phyloP scores from a whole-genome alignment of 495 filamentous ascomycete species.

The Talaromyces trachyspermus region DNA sequence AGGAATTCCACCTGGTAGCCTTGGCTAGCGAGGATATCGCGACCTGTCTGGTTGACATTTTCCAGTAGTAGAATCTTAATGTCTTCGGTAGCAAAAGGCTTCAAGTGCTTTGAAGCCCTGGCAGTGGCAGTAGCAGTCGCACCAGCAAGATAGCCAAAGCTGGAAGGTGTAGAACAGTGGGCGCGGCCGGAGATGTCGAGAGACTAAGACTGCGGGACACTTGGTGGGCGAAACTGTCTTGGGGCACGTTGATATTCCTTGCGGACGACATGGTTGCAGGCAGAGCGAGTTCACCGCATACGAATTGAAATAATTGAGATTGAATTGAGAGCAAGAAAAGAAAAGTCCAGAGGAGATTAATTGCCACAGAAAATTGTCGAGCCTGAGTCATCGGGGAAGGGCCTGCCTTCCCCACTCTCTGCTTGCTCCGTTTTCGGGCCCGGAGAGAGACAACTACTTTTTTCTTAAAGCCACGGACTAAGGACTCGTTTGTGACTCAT shows the following conservation, averaged over 20 bases:
- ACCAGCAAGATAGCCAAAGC: constrained; percentile 29
- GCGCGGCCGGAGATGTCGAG: constrained; percentile 56
- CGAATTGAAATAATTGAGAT: background rate
- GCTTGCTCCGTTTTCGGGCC: constrained; percentile 9
- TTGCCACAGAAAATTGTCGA: background rate
- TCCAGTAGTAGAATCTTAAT: constrained; percentile 95
- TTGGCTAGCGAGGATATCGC: constrained; percentile 71
- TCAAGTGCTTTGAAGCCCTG: constrained; percentile 65
- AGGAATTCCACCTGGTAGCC: constrained; percentile 94
- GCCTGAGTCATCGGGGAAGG: constrained; percentile 3
- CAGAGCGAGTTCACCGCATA: background rate
- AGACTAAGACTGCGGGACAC: constrained; percentile 48
- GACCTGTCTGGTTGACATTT: constrained; percentile 88
- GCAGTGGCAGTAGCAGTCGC: constrained; percentile 15
- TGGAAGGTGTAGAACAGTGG: constrained; percentile 59
- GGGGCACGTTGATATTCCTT: constrained; percentile 28
- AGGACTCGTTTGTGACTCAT: background rate
- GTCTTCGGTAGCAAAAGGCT: constrained; percentile 91
- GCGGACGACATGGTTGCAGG: constrained; percentile 4
- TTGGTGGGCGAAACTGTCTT: constrained; percentile 23
- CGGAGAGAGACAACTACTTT: constrained; percentile 2
- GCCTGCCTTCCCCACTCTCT: background rate
- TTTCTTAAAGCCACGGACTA: no score
- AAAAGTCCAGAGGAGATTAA: background rate
- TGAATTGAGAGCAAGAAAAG: background rate